Evolutionary conservation across 2,329 filamentous ascomycete species (phyloP).

Genomic region (Sarocladiaceae sp.): DNA sequence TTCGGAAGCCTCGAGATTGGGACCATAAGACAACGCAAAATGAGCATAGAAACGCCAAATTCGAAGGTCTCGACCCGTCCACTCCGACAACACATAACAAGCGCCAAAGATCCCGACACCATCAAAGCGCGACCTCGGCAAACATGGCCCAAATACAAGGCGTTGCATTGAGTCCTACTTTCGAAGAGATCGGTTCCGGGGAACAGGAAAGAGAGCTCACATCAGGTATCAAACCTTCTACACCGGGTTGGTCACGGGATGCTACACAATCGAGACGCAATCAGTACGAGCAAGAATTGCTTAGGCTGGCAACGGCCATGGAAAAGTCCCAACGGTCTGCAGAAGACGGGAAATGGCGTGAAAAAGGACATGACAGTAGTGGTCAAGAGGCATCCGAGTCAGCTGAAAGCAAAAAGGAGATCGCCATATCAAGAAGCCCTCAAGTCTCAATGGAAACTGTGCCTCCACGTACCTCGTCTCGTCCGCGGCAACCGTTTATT

Average conservation of each 20-base stretch:
- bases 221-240: too few species aligned
- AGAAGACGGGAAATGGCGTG: background rate
- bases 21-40: constrained; percentile 17
- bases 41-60: background rate
- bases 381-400: too few species aligned
- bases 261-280: background rate
- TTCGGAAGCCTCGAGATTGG: constrained; percentile 33
- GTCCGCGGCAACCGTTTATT: constrained; percentile 9
- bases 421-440: constrained; percentile 11
- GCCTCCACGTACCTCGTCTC: constrained; percentile 25
- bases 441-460: constrained; percentile 19
- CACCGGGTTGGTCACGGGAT: background rate
- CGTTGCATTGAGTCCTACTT: constrained; percentile 24
- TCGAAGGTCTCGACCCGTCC: constrained; percentile 31
- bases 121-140: constrained; percentile 18
- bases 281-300: background rate
- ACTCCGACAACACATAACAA: constrained; percentile 25
- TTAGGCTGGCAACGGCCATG: background rate
- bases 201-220: background rate
- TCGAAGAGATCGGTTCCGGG: constrained; percentile 20
- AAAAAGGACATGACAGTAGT: too few species aligned
- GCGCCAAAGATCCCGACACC: constrained; percentile 18
- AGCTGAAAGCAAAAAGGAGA: background rate
- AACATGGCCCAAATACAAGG: constrained; percentile 18
- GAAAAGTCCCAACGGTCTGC: background rate